Percentiles rank a stretch among this genome's conserved stretches.
Evolutionary conservation across 352 stramenopile genomes (phyloP).

Genomic region (Phytophthora colocasiae): DNA sequence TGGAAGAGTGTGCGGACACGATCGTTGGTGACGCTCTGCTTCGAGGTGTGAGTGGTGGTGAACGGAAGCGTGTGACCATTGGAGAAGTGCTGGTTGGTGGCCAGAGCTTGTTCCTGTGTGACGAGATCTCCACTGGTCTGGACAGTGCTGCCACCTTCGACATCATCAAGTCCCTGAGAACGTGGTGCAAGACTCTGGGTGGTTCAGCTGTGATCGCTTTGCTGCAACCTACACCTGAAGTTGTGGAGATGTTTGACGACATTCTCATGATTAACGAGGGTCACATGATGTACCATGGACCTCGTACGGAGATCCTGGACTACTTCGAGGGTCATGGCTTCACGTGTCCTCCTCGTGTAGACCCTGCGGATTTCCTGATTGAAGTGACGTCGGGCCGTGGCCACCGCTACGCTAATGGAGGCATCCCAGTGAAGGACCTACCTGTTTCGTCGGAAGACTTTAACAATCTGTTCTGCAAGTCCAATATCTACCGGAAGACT

Average conservation of each 20-base stretch:
- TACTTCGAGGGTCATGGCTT: slow-evolving; percentile 88
- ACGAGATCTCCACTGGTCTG: slow-evolving; percentile 95
- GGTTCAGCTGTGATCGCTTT: slow-evolving; percentile 50
- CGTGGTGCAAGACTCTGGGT: slow-evolving; percentile 45
- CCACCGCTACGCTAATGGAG: slow-evolving; percentile 43
- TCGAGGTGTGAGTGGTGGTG: slow-evolving; percentile 91
- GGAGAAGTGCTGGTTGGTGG: slow-evolving; percentile 91
- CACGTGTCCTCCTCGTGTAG: slow-evolving; percentile 58
- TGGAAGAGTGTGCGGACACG: slow-evolving; percentile 92
- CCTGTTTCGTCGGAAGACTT: slow-evolving; percentile 47
- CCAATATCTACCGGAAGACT: slow-evolving; percentile 57
- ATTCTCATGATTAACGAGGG: slow-evolving; percentile 93
- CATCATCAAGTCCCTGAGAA: slow-evolving; percentile 77
- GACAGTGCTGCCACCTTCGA: slow-evolving; percentile 90
- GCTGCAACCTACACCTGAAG: slow-evolving; percentile 87
- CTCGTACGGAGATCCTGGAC: slow-evolving; percentile 54
- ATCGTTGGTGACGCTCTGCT: slow-evolving; percentile 88
- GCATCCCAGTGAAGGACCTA: slow-evolving; percentile 28
- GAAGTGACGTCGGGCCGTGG: slow-evolving; percentile 65
- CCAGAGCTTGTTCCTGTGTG: slow-evolving; percentile 82
- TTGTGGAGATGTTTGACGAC: slow-evolving; percentile 95
- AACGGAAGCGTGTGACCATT: slow-evolving; percentile 87
- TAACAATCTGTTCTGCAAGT: slow-evolving; percentile 56
- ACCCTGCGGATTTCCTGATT: slow-evolving; percentile 67
- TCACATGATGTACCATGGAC: slow-evolving; percentile 92